Evolutionary conservation across 2,329 filamentous ascomycete species (phyloP).

Genomic region (Akanthomyces dipterigenus): DNA sequence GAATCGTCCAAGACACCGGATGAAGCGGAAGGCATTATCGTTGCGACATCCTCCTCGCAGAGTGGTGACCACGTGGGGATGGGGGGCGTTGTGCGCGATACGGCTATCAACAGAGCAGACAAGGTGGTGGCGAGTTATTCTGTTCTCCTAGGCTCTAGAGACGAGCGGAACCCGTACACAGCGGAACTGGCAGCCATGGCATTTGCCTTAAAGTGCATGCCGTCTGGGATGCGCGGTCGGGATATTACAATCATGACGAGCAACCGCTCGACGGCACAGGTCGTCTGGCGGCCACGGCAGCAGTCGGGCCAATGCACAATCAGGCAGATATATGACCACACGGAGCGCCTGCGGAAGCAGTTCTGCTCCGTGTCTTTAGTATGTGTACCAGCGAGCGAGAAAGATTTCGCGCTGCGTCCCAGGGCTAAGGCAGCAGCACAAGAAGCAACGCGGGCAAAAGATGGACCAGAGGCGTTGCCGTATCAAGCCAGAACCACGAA

Average conservation of each 20-base stretch:
- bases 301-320: too few relatives aligned
- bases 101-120: not conserved
- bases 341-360: too few relatives aligned
- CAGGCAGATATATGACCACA: too few relatives aligned
- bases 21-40: slow-evolving; percentile 7
- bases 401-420: not conserved
- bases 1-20: not conserved
- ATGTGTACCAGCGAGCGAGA: too few relatives aligned
- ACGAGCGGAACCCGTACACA: slow-evolving; percentile 16
- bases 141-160: slow-evolving; percentile 13
- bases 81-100: slow-evolving; percentile 8
- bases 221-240: slow-evolving; percentile 9
- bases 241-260: slow-evolving; percentile 7
- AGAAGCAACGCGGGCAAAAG: not conserved
- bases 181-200: slow-evolving; percentile 14
- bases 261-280: slow-evolving; percentile 13
- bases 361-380: too few relatives aligned
- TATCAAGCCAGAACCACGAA: not conserved
- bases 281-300: slow-evolving; percentile 12
- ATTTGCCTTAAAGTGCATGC: slow-evolving; percentile 13
- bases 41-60: slow-evolving; percentile 9
- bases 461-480: not conserved
- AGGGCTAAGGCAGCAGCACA: not conserved
- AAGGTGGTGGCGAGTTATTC: slow-evolving; percentile 11
- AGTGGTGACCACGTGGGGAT: slow-evolving; percentile 10